Percentiles rank a stretch among this genome's conserved stretches.
These are phyloP conservation scores for Hyaloscypha finlandica DNA, from an alignment of 495 filamentous ascomycete genomes.

Conservation along the genomic window DNA sequence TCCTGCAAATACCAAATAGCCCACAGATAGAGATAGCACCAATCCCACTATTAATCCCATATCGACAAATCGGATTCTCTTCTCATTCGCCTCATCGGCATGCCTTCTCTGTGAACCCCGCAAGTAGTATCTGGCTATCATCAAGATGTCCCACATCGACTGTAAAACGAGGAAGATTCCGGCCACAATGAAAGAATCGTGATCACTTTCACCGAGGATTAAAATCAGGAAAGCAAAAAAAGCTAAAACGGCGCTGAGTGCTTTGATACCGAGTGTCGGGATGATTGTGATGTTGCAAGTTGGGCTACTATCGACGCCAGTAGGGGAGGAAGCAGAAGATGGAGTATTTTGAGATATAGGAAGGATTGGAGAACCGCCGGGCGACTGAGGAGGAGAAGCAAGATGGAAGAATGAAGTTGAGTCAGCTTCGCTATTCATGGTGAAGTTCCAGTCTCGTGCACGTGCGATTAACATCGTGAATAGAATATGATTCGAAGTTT, in stretches of 20 bases:
- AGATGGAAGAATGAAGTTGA: constrained; percentile 1
- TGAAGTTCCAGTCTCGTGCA: not conserved
- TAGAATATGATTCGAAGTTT: too few relatives aligned
- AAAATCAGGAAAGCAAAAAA: constrained; percentile 7
- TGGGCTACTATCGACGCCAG: not conserved
- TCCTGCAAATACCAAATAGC: too few relatives aligned
- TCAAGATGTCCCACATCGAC: constrained; percentile 10
- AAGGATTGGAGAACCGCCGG: constrained; percentile 1
- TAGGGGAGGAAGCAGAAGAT: not conserved
- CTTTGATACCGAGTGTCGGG: constrained; percentile 11
- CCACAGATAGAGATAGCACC: constrained; percentile 7
- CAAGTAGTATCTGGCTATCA: constrained; percentile 5
- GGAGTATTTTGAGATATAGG: constrained; percentile 4
- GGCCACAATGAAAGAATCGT: not conserved
- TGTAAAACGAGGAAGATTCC: constrained; percentile 4
- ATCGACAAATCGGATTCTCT: constrained; percentile 6
- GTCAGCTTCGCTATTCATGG: constrained; percentile 4
- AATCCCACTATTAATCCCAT: constrained; percentile 45
- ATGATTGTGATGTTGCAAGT: constrained; percentile 10
- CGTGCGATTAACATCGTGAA: too few relatives aligned
- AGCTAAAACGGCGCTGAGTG: constrained; percentile 4
- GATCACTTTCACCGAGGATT: not conserved
- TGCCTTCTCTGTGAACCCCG: not conserved
- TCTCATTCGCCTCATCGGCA: not conserved
- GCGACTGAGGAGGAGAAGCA: constrained; percentile 4